Evolutionary conservation across 2,329 filamentous ascomycete species (phyloP), one percentile per base, ranked within the genome.

Genomic region (Phyllosticta citriasiana): DNA sequence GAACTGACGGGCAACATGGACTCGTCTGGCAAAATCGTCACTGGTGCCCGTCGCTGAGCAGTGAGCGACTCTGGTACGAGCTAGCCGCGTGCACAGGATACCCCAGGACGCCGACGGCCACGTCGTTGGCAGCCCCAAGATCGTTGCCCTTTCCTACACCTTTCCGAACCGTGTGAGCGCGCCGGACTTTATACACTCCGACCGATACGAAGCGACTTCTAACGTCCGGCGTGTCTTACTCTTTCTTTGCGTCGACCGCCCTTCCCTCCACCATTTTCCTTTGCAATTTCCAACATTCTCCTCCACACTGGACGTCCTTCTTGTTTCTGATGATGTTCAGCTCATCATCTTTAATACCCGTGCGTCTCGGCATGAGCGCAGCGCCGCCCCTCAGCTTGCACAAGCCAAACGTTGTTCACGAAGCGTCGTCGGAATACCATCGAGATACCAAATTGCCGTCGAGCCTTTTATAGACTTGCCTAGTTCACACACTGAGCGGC

Each of bases 1-100:
- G 91, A 97, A 74, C 78, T 99, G 68, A 99, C 94, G 1, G 88
- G 88, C 68, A 89, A 89, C 74, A 89, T 89, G 83, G 88, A 60
- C 47, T 57, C 54, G 5, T 57, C 59, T 16, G 59, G 59, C 16
- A 61, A 61, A 27, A 61, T 61, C 30, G 59, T 61, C 22, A 61
- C 59, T 50, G 58, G 58, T 16, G 58, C 58, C 4, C 53, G 33
- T 8, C 58, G 58, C 40, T 60, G 40, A 47, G 14, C 40, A 47
- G 40, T 5, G 40, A 40, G 40, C 40, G n/a, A 16, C n/a, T 47
- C 1, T 19, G 14, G 40, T 47, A 6, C 6, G 40, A 47, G 40
- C 40, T n/a, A 47, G 40, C 40, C 16, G 19, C 40, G 14, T n/a
- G 40, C 16, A 47, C 16, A 47, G 40, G 40, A 47, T 47, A 47